Base-by-base conservation (phyloP, 257 asterid species). In the Knoxia roxburghii region DNA sequence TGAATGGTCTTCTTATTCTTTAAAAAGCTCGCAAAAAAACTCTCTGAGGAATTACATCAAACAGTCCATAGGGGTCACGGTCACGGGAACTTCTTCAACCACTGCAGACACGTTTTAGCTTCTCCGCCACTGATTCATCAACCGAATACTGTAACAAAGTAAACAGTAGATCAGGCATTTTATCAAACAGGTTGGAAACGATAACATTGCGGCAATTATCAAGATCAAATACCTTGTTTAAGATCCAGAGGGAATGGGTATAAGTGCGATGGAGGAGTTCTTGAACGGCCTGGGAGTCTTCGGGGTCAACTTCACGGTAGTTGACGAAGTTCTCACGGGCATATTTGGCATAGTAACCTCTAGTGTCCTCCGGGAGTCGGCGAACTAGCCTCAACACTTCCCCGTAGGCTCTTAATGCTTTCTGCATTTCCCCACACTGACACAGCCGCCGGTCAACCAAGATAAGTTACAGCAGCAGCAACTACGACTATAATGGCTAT, bases 271-370 rank as follows among this genome's bases (percentile, higher is more conserved):
- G 77, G 64, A 92, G 96, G 65, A 89, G 95, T 15, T 89, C 96
- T 29, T 68, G 32, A 21, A 91, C 46, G 68, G 86, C 79, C 61
- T 73, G 54, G 59, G 71, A 68, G 55, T 92, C 96, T 0, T 68
- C 56, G 26, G 86, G 81, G 56, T 87, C 90, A 69, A 81, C 76
- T 12, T 87, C 98, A 65, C 96, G 76, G 82, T 87, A 92, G 62
- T 89, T 92, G 83, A 92, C 98, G 84, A 92, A 89, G 84, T 92
- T 92, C 73, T 92, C 98, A 7, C 98, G 89, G 51, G 88, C 95
- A 82, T 85, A 89, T 78, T 89, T 92, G 57, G 95, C 88, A 79
- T 89, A 89, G 78, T 89, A 92, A 56, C 75, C 75, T 83, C 95
- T 72, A 7, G 87, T 58, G 54, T 92, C 97, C 77, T 72, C 64